Percentiles rank a stretch among this genome's conserved stretches.
Conservation (phyloP, 177 flowering plant species). For the Vitis hybrid region DNA sequence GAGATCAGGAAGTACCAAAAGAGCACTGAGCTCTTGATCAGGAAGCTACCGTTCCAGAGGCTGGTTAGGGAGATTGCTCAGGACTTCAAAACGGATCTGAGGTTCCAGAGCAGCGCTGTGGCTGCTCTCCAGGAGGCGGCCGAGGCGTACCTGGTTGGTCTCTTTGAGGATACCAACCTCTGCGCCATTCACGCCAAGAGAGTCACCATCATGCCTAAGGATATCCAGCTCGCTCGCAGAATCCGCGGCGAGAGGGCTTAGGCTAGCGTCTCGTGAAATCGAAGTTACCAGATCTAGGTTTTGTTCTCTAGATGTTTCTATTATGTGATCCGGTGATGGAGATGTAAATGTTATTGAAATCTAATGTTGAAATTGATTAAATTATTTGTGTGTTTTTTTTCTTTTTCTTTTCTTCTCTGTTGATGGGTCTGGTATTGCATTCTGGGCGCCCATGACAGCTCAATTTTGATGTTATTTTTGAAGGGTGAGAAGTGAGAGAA, state of each 20-base stretch:
- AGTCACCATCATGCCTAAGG: conserved; percentile 32
- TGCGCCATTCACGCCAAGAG: conserved; percentile 30
- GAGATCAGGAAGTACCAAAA: conserved; percentile 27
- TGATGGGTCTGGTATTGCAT: too few species aligned
- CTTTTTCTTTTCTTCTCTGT: too few species aligned
- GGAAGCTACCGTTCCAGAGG: conserved; percentile 16
- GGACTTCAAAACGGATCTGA: conserved; percentile 24
- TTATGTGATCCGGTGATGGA: too few species aligned
- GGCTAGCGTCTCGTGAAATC: not conserved
- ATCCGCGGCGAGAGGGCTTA: conserved; percentile 29
- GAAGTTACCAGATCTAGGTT: not conserved
- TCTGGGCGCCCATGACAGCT: too few species aligned
- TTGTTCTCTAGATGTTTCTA: not conserved
- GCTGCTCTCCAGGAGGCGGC: conserved; percentile 19
- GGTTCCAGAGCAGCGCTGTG: conserved; percentile 25
- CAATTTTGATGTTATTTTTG: too few species aligned
- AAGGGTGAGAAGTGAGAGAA: too few species aligned
- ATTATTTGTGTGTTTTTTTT: too few species aligned
- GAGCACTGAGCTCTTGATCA: conserved; percentile 20
- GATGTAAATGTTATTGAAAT: too few species aligned
- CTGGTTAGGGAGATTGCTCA: conserved; percentile 14
- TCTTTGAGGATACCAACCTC: conserved; percentile 27
- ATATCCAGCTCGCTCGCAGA: conserved; percentile 23
- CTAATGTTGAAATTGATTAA: too few species aligned
- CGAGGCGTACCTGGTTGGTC: conserved; percentile 18